Percentiles rank a stretch among this genome's conserved stretches.
Conservation (phyloP, 1,139 yeast genomes). For the Diutina siamensis region DNA sequence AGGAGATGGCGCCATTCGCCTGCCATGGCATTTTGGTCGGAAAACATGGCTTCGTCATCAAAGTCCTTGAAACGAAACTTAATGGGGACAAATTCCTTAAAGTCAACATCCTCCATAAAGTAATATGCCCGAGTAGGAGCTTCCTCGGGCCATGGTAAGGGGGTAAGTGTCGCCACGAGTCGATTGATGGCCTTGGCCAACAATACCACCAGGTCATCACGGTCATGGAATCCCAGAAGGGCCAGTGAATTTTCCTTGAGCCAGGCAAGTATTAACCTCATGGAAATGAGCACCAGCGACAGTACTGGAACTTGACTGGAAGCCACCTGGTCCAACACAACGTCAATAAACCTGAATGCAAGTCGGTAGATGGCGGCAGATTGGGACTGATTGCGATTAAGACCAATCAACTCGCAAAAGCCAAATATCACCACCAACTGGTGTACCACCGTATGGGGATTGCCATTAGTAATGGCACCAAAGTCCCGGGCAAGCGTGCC, state of each 20-base stretch:
- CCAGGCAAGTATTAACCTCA: constrained; percentile 46
- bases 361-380: constrained; percentile 14
- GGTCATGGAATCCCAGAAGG: not conserved
- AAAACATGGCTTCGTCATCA: constrained; percentile 36
- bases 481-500: constrained; percentile 4
- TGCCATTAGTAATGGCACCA: not conserved
- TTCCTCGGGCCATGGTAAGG: constrained; percentile 9
- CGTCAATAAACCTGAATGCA: constrained; percentile 23
- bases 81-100: constrained; percentile 48
- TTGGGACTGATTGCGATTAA: constrained; percentile 9
- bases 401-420: constrained; percentile 12
- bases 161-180: too few species aligned
- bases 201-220: not conserved
- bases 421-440: constrained; percentile 19
- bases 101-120: constrained; percentile 51
- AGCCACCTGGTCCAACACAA: constrained; percentile 16
- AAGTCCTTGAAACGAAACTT: constrained; percentile 47
- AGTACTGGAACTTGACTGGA: not conserved
- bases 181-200: not conserved
- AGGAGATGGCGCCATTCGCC: not conserved
- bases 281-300: not conserved
- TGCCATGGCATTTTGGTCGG: constrained; percentile 15
- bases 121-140: constrained; percentile 37
- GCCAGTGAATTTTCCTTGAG: constrained; percentile 21
- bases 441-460: constrained; percentile 12